A percentile compares a stretch with the other conserved stretches of the same genome.
phyloP scores from a whole-genome alignment of 768 basidiomycete species.

The Russula abietina region DNA sequence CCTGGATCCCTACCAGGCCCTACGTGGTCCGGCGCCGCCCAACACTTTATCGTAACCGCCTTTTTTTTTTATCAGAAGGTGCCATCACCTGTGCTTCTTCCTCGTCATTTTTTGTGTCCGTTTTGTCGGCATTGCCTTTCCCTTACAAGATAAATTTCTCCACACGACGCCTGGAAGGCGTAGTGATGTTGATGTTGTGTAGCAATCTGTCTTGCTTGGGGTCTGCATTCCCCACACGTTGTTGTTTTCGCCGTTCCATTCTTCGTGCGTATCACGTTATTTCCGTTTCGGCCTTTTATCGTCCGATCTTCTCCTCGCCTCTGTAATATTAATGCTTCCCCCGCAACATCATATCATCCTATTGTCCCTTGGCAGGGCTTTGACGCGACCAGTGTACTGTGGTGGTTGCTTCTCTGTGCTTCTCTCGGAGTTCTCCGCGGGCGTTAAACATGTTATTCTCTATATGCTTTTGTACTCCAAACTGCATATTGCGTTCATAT shows the following conservation, averaged over 20 bases:
- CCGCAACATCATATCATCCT: not conserved
- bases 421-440: not conserved
- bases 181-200: not conserved
- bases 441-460: not conserved
- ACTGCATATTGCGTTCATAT: not conserved
- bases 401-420: not conserved
- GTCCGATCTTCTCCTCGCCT: not conserved
- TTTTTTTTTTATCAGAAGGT: slow-evolving; percentile 1
- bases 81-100: not conserved
- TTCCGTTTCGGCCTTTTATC: not conserved
- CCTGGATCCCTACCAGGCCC: not conserved
- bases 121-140: slow-evolving; percentile 3
- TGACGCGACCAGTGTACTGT: not conserved
- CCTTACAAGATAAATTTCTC: not conserved
- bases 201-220: not conserved
- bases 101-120: not conserved
- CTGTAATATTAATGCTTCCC: no score
- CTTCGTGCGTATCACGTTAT: not conserved
- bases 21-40: not conserved
- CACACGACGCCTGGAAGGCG: not conserved
- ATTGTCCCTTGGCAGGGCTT: not conserved
- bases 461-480: not conserved
- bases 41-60: not conserved
- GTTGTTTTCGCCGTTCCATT: not conserved
- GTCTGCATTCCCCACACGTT: not conserved